phyloP scores from a whole-genome alignment of 331 rosid species.

The Dryas integrifolia region DNA sequence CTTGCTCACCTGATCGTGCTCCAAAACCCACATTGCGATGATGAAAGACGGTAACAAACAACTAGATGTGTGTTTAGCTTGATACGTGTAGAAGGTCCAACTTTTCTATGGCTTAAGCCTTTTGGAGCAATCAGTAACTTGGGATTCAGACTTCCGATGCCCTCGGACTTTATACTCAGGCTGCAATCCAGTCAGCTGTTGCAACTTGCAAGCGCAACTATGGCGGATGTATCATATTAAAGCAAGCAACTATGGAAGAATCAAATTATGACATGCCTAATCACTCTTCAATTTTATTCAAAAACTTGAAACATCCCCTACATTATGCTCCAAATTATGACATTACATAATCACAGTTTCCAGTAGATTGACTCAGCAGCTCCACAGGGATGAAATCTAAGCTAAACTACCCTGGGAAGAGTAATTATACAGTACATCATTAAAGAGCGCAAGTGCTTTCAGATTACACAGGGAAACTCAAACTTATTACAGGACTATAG shows the following conservation, averaged over 20 bases:
- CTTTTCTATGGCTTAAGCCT: no score
- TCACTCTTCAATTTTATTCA: constrained; percentile 13
- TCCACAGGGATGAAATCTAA: neutral
- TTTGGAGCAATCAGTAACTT: no score
- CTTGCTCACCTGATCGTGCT: no score
- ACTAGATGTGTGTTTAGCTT: no score
- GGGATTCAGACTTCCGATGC: no score
- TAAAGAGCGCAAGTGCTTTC: constrained; percentile 24
- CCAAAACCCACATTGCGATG: no score
- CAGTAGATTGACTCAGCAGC: neutral
- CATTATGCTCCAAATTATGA: neutral
- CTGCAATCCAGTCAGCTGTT: no score
- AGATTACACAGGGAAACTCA: constrained; percentile 32
- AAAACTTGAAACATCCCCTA: neutral
- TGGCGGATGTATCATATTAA: no score
- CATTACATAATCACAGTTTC: neutral
- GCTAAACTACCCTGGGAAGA: constrained; percentile 5
- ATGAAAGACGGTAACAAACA: no score
- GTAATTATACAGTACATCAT: constrained; percentile 13
- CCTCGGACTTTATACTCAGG: neutral
- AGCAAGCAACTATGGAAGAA: neutral
- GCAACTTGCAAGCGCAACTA: neutral
- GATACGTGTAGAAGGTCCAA: no score
- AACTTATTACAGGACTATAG: constrained; percentile 42
- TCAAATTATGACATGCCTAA: neutral